Conservation (phyloP, 768 basidiomycete species). For the button mushroom (Agaricus bisporus) region DNA sequence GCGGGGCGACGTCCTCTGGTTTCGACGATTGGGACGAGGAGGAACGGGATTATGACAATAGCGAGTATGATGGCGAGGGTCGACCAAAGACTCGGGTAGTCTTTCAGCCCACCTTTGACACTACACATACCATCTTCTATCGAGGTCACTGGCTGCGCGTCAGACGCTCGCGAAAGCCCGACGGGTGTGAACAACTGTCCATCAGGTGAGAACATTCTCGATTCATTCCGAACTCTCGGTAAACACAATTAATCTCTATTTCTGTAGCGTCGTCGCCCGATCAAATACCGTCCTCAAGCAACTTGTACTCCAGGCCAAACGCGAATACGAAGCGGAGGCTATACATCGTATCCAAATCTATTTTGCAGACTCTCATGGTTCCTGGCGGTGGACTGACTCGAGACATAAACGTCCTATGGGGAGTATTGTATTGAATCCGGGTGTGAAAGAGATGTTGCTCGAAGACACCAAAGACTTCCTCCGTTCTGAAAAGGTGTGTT, state of each 20-base stretch:
- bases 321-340: conserved; percentile 82
- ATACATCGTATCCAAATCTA: conserved; percentile 86
- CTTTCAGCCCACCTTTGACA: conserved; percentile 85
- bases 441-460: conserved; percentile 86
- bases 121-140: conserved; percentile 87
- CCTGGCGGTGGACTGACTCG: conserved; percentile 85
- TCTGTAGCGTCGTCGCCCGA: conserved; percentile 65
- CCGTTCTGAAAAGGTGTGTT: conserved; percentile 66
- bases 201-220: conserved; percentile 46
- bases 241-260: background rate
- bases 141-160: conserved; percentile 81
- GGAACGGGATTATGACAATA: conserved; percentile 23
- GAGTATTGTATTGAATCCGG: conserved; percentile 81
- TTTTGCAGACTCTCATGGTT: conserved; percentile 83
- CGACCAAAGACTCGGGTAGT: conserved; percentile 68
- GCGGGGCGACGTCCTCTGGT: conserved; percentile 35
- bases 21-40: conserved; percentile 38
- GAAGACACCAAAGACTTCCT: conserved; percentile 80
- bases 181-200: conserved; percentile 68
- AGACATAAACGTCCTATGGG: conserved; percentile 85
- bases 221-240: background rate
- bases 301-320: conserved; percentile 86
- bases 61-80: conserved; percentile 42
- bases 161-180: conserved; percentile 60
- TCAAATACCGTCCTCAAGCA: conserved; percentile 82